These are phyloP conservation scores for Uronychia setigera DNA, from an alignment of 73 alveolate species.

Conservation along the genomic window DNA sequence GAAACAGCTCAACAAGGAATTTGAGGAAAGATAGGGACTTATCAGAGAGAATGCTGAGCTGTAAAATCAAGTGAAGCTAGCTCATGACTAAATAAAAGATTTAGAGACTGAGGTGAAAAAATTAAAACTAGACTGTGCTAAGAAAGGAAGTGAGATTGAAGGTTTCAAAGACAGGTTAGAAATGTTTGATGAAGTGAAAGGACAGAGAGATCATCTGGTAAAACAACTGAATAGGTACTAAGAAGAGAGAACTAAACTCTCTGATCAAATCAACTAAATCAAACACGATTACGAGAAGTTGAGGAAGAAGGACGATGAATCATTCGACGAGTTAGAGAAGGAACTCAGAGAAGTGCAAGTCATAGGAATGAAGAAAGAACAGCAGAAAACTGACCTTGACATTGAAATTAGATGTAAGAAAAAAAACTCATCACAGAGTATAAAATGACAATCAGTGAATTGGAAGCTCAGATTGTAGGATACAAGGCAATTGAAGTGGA, in stretches of 20 bases:
- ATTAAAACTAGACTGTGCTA: slow-evolving; percentile 7
- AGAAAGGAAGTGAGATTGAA: slow-evolving; percentile 32
- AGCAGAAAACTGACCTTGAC: background rate
- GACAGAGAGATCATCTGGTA: slow-evolving; percentile 41
- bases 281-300: background rate
- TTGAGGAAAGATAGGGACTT: slow-evolving; percentile 18
- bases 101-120: slow-evolving; percentile 10
- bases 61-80: slow-evolving; percentile 10
- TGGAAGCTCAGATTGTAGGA: slow-evolving; percentile 15
- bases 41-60: slow-evolving; percentile 23
- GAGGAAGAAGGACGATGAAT: background rate
- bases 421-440: background rate
- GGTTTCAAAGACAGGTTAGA: slow-evolving; percentile 24
- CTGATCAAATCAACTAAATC: background rate
- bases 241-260: background rate
- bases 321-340: background rate
- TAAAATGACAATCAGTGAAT: slow-evolving; percentile 1
- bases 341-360: background rate
- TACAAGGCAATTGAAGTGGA: background rate
- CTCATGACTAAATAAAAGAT: slow-evolving; percentile 15
- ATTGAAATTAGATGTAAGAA: background rate
- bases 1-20: slow-evolving; percentile 27
- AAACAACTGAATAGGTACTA: background rate
- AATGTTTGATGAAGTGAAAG: slow-evolving; percentile 47
- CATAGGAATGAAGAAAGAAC: background rate